Percentiles rank a stretch among this genome's conserved stretches.
phyloP scores from a whole-genome alignment of 2,329 filamentous ascomycete species.

The Colletotrichum neosansevieriae region DNA sequence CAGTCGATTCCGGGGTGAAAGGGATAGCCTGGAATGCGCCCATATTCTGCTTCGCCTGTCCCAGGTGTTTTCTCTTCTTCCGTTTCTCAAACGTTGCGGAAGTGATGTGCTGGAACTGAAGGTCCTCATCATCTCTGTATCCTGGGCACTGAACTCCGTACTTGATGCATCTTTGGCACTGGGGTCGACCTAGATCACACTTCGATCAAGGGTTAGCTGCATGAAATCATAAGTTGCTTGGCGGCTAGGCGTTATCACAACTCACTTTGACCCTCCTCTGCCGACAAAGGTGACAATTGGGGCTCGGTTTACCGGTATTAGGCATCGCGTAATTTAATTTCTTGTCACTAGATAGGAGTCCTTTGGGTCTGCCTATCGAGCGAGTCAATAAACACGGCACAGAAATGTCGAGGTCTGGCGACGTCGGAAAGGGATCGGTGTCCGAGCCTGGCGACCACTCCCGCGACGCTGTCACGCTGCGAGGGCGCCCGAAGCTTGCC shows the following conservation, averaged over 20 bases:
- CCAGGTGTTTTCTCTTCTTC: constrained; percentile 48
- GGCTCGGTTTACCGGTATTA: constrained; percentile 56
- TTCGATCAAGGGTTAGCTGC: constrained; percentile 41
- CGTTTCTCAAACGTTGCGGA: constrained; percentile 43
- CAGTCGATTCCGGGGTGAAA: constrained; percentile 7
- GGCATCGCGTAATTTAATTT: constrained; percentile 48
- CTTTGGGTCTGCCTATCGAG: neutral
- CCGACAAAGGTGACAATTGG: constrained; percentile 56
- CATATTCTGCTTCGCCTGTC: neutral
- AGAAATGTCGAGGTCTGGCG: neutral
- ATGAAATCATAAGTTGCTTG: neutral
- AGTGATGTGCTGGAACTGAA: constrained; percentile 54
- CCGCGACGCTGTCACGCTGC: no score
- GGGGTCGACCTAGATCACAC: constrained; percentile 56
- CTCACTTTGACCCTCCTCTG: constrained; percentile 55
- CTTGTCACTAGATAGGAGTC: neutral
- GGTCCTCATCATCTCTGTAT: constrained; percentile 54
- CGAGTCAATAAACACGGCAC: neutral
- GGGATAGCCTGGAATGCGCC: constrained; percentile 14
- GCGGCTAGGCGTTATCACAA: neutral
- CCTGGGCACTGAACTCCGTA: constrained; percentile 55
- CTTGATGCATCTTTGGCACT: constrained; percentile 55
- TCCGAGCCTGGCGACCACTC: neutral
- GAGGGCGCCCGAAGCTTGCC: no score
- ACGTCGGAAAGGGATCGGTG: neutral